Evolutionary conservation across 140 eudicot genomes (phyloP).

Genomic region (Erigeron philadelphicus): DNA sequence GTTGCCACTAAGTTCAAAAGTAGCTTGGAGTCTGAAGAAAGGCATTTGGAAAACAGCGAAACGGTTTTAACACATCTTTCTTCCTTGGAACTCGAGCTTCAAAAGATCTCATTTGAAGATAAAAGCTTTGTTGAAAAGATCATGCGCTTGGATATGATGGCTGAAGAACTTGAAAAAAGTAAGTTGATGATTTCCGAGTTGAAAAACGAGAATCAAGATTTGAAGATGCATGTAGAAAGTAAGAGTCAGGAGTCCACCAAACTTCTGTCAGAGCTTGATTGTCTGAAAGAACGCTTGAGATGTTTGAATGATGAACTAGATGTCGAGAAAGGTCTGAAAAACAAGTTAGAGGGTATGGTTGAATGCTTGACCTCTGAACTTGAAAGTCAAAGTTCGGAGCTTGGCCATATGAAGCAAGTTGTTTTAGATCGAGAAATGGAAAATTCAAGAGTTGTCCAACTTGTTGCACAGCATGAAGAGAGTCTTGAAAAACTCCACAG

Average conservation of each 20-base stretch:
- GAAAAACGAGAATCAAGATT: conserved; percentile 49
- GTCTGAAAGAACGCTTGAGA: conserved; percentile 39
- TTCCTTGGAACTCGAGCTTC: conserved; percentile 54
- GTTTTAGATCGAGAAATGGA: conserved; percentile 40
- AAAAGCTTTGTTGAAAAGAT: conserved; percentile 44
- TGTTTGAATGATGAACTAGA: conserved; percentile 42
- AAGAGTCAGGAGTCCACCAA: conserved; percentile 20
- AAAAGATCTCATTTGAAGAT: conserved; percentile 49
- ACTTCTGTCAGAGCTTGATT: conserved; percentile 29
- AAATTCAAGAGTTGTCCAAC: conserved; percentile 34
- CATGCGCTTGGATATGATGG: conserved; percentile 36
- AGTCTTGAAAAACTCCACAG: conserved; percentile 29
- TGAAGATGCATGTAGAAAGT: conserved; percentile 28
- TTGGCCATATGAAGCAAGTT: conserved; percentile 36
- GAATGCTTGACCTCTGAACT: conserved; percentile 39
- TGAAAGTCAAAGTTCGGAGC: conserved; percentile 45
- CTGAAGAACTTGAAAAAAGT: conserved; percentile 48
- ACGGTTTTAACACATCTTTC: conserved; percentile 53
- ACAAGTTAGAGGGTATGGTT: conserved; percentile 38
- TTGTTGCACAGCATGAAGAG: conserved; percentile 33
- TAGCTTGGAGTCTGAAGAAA: conserved; percentile 49
- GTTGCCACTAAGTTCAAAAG: conserved; percentile 42
- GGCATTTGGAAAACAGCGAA: conserved; percentile 36
- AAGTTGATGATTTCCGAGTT: conserved; percentile 44
- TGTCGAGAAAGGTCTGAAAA: conserved; percentile 36